Conservation (phyloP, 2,329 filamentous ascomycete species). For the Alternaria ethzedia region DNA sequence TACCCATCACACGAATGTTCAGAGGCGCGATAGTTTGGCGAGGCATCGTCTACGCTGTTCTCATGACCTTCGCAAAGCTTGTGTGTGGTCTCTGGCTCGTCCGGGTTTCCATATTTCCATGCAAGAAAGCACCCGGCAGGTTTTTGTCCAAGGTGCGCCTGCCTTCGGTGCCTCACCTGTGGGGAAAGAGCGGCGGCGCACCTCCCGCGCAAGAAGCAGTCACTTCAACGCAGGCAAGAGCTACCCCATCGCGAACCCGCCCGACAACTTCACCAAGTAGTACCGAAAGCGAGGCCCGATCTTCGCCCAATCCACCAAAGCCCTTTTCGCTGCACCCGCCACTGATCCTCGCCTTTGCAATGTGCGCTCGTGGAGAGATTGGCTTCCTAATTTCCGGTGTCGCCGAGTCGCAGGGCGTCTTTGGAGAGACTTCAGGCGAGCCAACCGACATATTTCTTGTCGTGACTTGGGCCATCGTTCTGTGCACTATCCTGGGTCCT, state of each 20-base stretch:
- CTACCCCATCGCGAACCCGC: background rate
- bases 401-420: slow-evolving; percentile 63
- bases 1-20: slow-evolving; percentile 77
- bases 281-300: slow-evolving; percentile 13
- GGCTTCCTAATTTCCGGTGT: slow-evolving; percentile 77
- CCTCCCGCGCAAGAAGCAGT: background rate
- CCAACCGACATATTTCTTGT: slow-evolving; percentile 59
- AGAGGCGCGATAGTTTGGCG: slow-evolving; percentile 69
- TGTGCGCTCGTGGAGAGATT: slow-evolving; percentile 81
- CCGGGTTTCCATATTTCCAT: slow-evolving; percentile 36
- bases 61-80: slow-evolving; percentile 67
- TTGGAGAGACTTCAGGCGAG: slow-evolving; percentile 30
- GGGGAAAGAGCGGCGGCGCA: slow-evolving; percentile 25
- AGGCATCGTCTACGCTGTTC: slow-evolving; percentile 71
- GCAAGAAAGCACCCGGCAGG: slow-evolving; percentile 5
- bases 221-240: background rate
- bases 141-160: slow-evolving; percentile 22
- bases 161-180: slow-evolving; percentile 29
- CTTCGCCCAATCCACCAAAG: slow-evolving; percentile 45
- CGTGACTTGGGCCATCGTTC: slow-evolving; percentile 63
- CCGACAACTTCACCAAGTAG: background rate
- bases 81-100: slow-evolving; percentile 52
- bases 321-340: slow-evolving; percentile 71
- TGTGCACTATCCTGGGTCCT: slow-evolving; percentile 64
- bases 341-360: slow-evolving; percentile 69